Percentiles rank a stretch among this genome's conserved stretches.
These are phyloP conservation scores for Hibiscus trionum DNA, from an alignment of 345 rosid species.

Conservation along the genomic window DNA sequence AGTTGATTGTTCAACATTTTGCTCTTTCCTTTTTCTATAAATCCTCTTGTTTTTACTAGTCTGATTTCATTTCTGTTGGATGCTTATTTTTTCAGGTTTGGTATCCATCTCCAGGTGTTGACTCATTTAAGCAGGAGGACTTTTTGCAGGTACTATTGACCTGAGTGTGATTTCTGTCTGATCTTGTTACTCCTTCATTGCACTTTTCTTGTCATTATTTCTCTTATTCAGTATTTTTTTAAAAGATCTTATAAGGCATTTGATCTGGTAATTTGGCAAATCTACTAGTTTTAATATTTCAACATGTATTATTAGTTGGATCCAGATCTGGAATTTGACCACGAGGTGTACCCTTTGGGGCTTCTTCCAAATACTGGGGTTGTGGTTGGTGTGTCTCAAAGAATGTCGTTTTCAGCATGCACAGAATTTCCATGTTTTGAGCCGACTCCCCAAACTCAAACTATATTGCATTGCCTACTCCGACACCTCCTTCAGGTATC, in stretches of 20 bases:
- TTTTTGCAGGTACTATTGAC: slow-evolving; percentile 71
- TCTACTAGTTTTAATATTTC: slow-evolving; percentile 9
- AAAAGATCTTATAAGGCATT: neutral
- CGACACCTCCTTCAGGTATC: slow-evolving; percentile 98
- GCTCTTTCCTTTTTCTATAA: neutral
- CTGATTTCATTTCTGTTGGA: slow-evolving; percentile 43
- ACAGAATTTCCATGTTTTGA: slow-evolving; percentile 98
- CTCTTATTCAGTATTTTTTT: neutral
- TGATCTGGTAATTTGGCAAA: slow-evolving; percentile 7
- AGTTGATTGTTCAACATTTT: neutral
- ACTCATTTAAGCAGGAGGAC: slow-evolving; percentile 89
- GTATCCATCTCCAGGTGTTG: slow-evolving; percentile 90
- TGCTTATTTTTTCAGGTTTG: slow-evolving; percentile 78
- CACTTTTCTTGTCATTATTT: neutral
- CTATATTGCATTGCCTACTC: slow-evolving; percentile 90
- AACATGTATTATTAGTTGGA: slow-evolving; percentile 57
- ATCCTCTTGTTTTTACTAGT: slow-evolving; percentile 20
- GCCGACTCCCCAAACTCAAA: slow-evolving; percentile 97
- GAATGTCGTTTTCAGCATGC: slow-evolving; percentile 94
- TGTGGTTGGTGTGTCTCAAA: slow-evolving; percentile 92
- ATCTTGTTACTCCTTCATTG: neutral
- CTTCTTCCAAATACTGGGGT: slow-evolving; percentile 95
- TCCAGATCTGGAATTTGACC: slow-evolving; percentile 96
- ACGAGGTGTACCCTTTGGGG: slow-evolving; percentile 92
- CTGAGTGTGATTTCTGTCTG: neutral